Conservation (phyloP, 2,329 filamentous ascomycete genomes). For the Tolypocladium guangdongense region DNA sequence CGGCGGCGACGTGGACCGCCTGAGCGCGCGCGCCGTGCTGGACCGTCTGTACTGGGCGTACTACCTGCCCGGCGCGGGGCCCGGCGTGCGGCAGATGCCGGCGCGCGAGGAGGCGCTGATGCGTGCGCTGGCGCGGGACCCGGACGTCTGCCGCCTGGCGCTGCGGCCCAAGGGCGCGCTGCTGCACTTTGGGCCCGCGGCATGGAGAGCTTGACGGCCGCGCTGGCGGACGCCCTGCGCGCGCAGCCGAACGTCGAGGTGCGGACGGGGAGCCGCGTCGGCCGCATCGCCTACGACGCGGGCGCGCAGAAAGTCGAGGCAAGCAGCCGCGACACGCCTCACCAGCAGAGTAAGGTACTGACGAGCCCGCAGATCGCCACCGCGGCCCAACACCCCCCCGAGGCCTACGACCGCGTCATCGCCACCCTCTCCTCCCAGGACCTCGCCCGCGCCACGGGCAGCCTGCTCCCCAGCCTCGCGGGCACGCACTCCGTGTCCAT, state of each 20-base stretch:
- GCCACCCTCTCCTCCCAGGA: constrained; percentile 48
- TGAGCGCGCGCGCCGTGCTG: constrained; percentile 58
- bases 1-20: constrained; percentile 72
- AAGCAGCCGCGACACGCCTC: too few species aligned
- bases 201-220: constrained; percentile 48
- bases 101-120: constrained; percentile 18
- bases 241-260: constrained; percentile 49
- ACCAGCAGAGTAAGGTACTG: too few species aligned
- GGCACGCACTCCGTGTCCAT: constrained; percentile 62
- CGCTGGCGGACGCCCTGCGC: constrained; percentile 39
- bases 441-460: constrained; percentile 26
- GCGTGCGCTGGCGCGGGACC: constrained; percentile 15
- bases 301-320: constrained; percentile 30
- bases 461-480: constrained; percentile 35
- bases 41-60: constrained; percentile 20
- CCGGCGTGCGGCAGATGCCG: constrained; percentile 33
- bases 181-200: constrained; percentile 38
- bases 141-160: constrained; percentile 19
- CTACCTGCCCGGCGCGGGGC: constrained; percentile 13
- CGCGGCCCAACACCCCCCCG: neutral
- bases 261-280: constrained; percentile 36
- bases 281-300: constrained; percentile 28
- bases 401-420: constrained; percentile 45
- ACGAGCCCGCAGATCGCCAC: neutral
- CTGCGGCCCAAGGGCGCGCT: constrained; percentile 18